phyloP scores from a whole-genome alignment of 2,329 filamentous ascomycete species.

The Exutisphaerella laricina region DNA sequence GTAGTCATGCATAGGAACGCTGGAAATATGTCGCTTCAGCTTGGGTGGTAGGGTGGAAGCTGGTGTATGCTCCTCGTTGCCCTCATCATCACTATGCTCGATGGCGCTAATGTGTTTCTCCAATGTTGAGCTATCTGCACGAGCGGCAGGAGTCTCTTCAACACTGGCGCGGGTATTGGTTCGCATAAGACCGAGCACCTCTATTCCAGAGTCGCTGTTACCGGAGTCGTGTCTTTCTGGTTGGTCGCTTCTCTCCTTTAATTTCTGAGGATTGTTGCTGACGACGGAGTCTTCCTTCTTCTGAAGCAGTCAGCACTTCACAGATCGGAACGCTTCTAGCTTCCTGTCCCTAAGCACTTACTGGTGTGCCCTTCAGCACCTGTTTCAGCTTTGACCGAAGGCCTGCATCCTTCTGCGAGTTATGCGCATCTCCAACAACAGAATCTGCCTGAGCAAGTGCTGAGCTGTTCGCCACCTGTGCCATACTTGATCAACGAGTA shows the following conservation, averaged over 20 bases:
- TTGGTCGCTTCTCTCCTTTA: background rate
- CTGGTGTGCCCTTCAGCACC: background rate
- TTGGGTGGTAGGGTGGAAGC: slow-evolving; percentile 5
- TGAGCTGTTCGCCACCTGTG: background rate
- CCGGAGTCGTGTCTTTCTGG: background rate
- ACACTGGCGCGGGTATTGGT: background rate
- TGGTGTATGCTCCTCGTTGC: background rate
- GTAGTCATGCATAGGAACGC: slow-evolving; percentile 15
- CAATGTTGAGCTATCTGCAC: slow-evolving; percentile 3
- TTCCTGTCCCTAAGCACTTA: background rate
- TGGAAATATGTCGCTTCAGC: slow-evolving; percentile 15
- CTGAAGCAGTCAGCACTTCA: background rate
- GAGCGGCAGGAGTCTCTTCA: background rate
- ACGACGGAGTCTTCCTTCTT: background rate
- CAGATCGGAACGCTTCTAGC: background rate
- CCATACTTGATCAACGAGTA: background rate
- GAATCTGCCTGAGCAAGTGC: background rate
- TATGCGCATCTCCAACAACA: background rate
- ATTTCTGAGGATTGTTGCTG: background rate
- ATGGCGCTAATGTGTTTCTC: slow-evolving; percentile 14
- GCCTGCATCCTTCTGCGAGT: background rate
- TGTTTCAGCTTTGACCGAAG: slow-evolving; percentile 1
- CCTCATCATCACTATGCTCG: slow-evolving; percentile 6
- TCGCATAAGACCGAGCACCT: slow-evolving; percentile 6
- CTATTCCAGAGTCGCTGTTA: background rate